Evolutionary conservation across 352 stramenopile genomes (phyloP).

Genomic region (Plasmopara viticola): DNA sequence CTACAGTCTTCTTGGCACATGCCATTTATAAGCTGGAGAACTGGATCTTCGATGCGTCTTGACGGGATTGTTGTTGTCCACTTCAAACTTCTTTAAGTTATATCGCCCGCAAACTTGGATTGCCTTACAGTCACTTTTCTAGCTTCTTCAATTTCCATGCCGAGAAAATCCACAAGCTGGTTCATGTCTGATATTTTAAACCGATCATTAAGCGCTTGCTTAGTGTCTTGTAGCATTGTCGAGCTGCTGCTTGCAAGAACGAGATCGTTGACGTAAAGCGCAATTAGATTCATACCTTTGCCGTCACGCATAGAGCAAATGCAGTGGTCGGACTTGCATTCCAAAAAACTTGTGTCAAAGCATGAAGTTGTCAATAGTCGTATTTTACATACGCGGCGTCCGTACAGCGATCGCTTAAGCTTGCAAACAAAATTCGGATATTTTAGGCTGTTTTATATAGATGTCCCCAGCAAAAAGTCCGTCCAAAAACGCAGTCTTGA

Average conservation of each 20-base stretch:
- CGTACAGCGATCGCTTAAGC: not conserved
- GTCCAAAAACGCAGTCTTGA: slow-evolving; percentile 21
- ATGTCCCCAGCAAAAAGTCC: slow-evolving; percentile 12
- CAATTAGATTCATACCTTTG: not conserved
- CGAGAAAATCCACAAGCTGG: not conserved
- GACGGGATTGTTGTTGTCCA: not conserved
- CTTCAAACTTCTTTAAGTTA: not conserved
- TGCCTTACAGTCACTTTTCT: not conserved
- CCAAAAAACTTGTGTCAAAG: not conserved
- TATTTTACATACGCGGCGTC: not conserved
- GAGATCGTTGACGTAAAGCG: not conserved
- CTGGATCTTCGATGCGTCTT: not conserved
- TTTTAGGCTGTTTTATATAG: slow-evolving; percentile 10
- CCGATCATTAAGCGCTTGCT: not conserved
- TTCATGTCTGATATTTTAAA: not conserved
- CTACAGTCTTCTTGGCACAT: not conserved
- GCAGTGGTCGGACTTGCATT: not conserved
- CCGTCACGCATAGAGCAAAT: not conserved
- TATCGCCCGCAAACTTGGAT: not conserved
- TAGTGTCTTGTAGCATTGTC: not conserved
- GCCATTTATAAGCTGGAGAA: not conserved
- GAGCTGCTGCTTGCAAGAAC: not conserved
- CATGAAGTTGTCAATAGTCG: slow-evolving; percentile 1
- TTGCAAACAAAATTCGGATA: slow-evolving; percentile 4
- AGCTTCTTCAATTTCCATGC: not conserved